Evolutionary conservation across 2,329 filamentous ascomycete genomes (phyloP).

Genomic region (Cladosporium sp.): DNA sequence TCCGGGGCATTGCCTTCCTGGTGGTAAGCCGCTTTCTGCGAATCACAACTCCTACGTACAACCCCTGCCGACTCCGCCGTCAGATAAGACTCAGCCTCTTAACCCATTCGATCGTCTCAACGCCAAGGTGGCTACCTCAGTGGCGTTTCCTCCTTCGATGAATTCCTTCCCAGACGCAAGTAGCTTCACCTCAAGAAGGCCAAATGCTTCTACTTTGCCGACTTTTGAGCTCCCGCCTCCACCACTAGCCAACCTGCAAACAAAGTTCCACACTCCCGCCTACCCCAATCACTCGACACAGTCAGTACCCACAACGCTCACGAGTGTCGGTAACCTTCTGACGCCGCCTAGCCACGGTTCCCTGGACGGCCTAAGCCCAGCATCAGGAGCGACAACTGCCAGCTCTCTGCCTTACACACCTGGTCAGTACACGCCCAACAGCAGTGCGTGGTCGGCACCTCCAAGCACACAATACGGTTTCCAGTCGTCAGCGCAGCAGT

Average conservation of each 20-base stretch:
- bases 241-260: constrained; percentile 49
- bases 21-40: constrained; percentile 28
- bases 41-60: constrained; percentile 27
- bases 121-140: constrained; percentile 63
- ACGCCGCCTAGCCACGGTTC: constrained; percentile 62
- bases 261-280: constrained; percentile 52
- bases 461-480: constrained; percentile 59
- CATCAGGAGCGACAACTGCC: constrained; percentile 57
- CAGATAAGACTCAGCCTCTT: constrained; percentile 32
- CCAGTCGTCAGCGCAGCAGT: constrained; percentile 49
- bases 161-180: constrained; percentile 61
- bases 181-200: constrained; percentile 70
- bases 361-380: constrained; percentile 62
- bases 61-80: constrained; percentile 34
- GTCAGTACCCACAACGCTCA: constrained; percentile 43
- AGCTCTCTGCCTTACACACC: constrained; percentile 36
- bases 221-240: constrained; percentile 69
- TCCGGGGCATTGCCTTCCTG: constrained; percentile 32
- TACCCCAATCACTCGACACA: constrained; percentile 43
- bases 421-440: constrained; percentile 58
- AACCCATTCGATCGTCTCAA: constrained; percentile 38
- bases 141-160: constrained; percentile 62
- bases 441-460: constrained; percentile 50
- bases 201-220: constrained; percentile 67
- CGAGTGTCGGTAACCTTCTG: constrained; percentile 62